phyloP scores from a whole-genome alignment of 768 basidiomycete genomes.

The Lyophyllum atratum region DNA sequence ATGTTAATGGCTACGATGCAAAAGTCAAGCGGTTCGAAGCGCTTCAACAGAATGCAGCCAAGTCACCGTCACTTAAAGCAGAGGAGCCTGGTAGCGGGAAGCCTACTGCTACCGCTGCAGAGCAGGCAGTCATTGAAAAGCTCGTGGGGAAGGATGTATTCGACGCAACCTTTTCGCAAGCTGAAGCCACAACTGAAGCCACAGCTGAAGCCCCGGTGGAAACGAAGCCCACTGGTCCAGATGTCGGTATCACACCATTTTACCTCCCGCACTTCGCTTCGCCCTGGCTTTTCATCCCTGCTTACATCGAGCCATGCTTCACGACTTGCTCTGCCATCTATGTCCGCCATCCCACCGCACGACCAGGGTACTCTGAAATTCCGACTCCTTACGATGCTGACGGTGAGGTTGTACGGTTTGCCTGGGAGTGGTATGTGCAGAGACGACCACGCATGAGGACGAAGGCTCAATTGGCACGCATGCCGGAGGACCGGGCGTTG shows the following conservation, averaged over 20 bases:
- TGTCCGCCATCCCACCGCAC: conserved; percentile 93
- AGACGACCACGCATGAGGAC: conserved; percentile 69
- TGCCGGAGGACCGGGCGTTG: conserved; percentile 66
- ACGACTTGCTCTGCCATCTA: conserved; percentile 89
- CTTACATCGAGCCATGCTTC: conserved; percentile 85
- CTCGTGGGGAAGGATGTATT: background rate
- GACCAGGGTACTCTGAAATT: conserved; percentile 94
- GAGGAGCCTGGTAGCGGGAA: background rate
- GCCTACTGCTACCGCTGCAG: conserved; percentile 7
- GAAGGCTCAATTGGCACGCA: conserved; percentile 57
- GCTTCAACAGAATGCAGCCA: background rate
- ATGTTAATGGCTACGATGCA: conserved; percentile 30
- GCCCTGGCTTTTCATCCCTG: conserved; percentile 92
- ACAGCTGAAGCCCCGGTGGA: background rate
- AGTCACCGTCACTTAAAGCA: background rate
- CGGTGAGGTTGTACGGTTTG: conserved; percentile 86
- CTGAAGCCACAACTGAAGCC: conserved; percentile 10
- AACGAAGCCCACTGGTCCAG: conserved; percentile 4
- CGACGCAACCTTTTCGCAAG: background rate
- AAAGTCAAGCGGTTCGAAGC: conserved; percentile 8
- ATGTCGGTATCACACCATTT: conserved; percentile 66
- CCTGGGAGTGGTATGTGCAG: conserved; percentile 95
- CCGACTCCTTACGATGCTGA: conserved; percentile 96
- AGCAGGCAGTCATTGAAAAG: background rate
- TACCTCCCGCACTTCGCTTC: conserved; percentile 84